Conservation (phyloP, 1,284 basidiomycete species). For the Clitocybe nebularis region DNA sequence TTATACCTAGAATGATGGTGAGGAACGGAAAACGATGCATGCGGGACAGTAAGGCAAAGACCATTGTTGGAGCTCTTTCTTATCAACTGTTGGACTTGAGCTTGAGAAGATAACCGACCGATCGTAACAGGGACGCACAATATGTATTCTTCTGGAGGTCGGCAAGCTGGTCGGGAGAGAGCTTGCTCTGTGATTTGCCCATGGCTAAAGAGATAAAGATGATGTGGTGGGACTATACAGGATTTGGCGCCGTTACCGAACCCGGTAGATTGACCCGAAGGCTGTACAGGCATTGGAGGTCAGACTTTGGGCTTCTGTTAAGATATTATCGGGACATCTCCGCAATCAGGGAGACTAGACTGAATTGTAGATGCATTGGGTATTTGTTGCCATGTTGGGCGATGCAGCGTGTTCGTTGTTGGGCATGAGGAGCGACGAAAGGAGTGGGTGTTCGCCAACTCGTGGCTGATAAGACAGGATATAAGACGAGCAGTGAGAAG, state of each 20-base stretch:
- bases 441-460: slow-evolving; percentile 15
- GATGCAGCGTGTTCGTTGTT: slow-evolving; percentile 22
- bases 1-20: slow-evolving; percentile 74
- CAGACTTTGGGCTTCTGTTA: not conserved
- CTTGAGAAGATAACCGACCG: slow-evolving; percentile 15
- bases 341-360: slow-evolving; percentile 9
- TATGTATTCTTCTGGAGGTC: slow-evolving; percentile 99
- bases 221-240: slow-evolving; percentile 11
- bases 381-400: slow-evolving; percentile 19
- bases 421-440: slow-evolving; percentile 22
- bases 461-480: slow-evolving; percentile 15
- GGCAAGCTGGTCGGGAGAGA: slow-evolving; percentile 90
- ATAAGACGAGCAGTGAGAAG: slow-evolving; percentile 12
- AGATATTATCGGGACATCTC: slow-evolving; percentile 17
- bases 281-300: too few species aligned
- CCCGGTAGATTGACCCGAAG: slow-evolving; percentile 14
- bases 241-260: slow-evolving; percentile 1
- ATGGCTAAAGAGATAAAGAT: slow-evolving; percentile 38
- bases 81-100: slow-evolving; percentile 73
- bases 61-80: slow-evolving; percentile 99
- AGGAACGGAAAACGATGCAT: slow-evolving; percentile 9
- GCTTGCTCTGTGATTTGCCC: slow-evolving; percentile 98
- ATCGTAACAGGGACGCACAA: slow-evolving; percentile 57
- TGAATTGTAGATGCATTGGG: slow-evolving; percentile 6
- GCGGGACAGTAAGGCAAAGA: slow-evolving; percentile 24